Evolutionary conservation across 2,329 filamentous ascomycete genomes (phyloP), one percentile per base, ranked within the genome.

Genomic region (Zasmidium cellare): DNA sequence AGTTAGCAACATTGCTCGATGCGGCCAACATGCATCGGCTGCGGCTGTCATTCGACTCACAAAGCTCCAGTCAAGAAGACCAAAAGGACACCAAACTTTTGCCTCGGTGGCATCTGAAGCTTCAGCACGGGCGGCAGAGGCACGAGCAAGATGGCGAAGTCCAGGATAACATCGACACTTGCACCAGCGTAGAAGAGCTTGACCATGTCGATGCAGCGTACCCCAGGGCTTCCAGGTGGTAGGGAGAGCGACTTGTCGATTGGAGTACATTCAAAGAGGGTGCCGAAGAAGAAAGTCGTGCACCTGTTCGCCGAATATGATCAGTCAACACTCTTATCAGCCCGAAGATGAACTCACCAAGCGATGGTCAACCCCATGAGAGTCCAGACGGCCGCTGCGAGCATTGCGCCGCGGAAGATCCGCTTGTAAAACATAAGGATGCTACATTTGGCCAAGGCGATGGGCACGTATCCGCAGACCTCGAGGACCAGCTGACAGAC

Each of bases 101-200:
- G 35, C 35, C 35, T 41, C 7, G 35, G 7, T 14, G 35, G 35
- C 53, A 59, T 48, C 2, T 47, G 5, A 16, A 59, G 49, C 18
- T 25, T 31, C 5, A 56, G 19, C n/a, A 59, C 28, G 6, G 41
- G 49, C 6, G 44, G 53, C 11, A 59, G 12, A 2, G 57, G 57
- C 11, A 59, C 23, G 7, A 59, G 45, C 41, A 59, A 24, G 19
- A 59, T 53, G 9, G 55, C 53, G 22, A 56, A 38, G 45, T 59
- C 57, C 9, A 56, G 16, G 9, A 46, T 35, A 14, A 59, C 45
- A 45, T 59, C 55, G n/a, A 45, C 20, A 18, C 53, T 19, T 11
- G 53, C 51, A 19, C 38, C 48, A 3, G 57, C 53, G 19, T 53
- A 59, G 23, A 59, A 41, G 44, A 49, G 53, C 1, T 49, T 41